Conservation (phyloP, 306 rosid genomes). For the Pyrus bretschneideri region DNA sequence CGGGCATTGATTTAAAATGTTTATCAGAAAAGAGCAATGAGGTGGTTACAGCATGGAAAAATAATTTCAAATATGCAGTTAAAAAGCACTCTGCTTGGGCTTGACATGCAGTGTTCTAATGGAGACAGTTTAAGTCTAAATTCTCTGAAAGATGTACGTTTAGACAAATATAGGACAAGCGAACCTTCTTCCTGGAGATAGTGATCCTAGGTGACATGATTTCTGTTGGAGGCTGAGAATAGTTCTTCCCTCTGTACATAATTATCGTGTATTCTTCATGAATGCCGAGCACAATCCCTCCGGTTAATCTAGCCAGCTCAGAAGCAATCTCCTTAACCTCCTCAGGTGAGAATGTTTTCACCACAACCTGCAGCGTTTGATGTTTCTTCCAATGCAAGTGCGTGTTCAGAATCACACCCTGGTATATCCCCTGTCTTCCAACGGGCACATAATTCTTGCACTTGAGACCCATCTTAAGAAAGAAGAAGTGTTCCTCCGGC, state of each 20-base stretch:
- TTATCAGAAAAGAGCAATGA: not conserved
- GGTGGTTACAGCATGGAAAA: not conserved
- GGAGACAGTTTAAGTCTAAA: slow-evolving; percentile 5
- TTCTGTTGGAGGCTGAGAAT: slow-evolving; percentile 93
- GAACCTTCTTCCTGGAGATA: slow-evolving; percentile 88
- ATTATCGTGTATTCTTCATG: slow-evolving; percentile 82
- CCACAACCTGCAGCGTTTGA: slow-evolving; percentile 81
- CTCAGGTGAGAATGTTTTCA: slow-evolving; percentile 79
- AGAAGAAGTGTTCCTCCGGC: slow-evolving; percentile 92
- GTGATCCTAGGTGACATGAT: slow-evolving; percentile 93
- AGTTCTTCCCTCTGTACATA: slow-evolving; percentile 97
- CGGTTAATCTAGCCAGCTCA: slow-evolving; percentile 81
- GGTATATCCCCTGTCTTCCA: slow-evolving; percentile 93
- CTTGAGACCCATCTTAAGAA: slow-evolving; percentile 88
- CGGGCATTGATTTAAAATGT: not conserved
- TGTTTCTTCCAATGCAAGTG: slow-evolving; percentile 99
- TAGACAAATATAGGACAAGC: not conserved
- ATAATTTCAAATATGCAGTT: not conserved
- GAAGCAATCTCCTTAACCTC: slow-evolving; percentile 88
- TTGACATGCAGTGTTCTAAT: not conserved
- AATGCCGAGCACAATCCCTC: slow-evolving; percentile 88
- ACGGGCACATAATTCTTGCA: slow-evolving; percentile 89
- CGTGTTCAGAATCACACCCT: slow-evolving; percentile 94
- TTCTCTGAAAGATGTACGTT: not conserved
- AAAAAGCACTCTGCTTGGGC: not conserved